Evolutionary conservation across 495 filamentous ascomycete genomes (phyloP).

Genomic region (Tuber magnatum): DNA sequence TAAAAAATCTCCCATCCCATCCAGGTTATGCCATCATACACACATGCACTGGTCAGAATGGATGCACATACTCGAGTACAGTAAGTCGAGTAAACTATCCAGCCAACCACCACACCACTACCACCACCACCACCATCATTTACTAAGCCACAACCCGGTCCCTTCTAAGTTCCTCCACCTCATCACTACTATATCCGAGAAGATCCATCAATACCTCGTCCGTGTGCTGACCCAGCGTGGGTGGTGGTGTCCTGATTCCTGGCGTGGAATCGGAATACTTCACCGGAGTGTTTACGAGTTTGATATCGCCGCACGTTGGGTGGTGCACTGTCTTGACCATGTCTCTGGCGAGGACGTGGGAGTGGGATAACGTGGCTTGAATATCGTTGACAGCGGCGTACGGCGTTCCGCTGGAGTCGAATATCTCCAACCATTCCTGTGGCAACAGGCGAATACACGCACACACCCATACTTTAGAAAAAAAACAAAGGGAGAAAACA

Average conservation of each 20-base stretch:
- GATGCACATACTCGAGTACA: neutral
- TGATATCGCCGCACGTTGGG: constrained; percentile 71
- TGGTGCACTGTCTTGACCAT: constrained; percentile 90
- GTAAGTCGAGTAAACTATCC: constrained; percentile 7
- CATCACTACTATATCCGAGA: constrained; percentile 55
- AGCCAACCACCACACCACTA: constrained; percentile 2
- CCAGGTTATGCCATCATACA: constrained; percentile 2
- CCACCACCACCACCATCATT: constrained; percentile 3
- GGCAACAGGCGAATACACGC: neutral
- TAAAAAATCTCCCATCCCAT: neutral
- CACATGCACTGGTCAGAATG: neutral
- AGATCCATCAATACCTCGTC: constrained; percentile 67
- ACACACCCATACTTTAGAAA: constrained; percentile 1
- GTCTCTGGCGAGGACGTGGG: constrained; percentile 72
- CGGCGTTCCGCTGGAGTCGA: constrained; percentile 86
- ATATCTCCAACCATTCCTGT: constrained; percentile 75
- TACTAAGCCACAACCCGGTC: constrained; percentile 23
- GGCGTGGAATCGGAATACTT: constrained; percentile 84
- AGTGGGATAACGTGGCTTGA: constrained; percentile 70
- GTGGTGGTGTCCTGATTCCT: constrained; percentile 69
- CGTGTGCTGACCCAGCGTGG: constrained; percentile 85
- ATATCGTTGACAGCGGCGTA: constrained; percentile 95
- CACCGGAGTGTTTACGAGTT: constrained; percentile 87
- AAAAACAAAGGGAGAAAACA: neutral
- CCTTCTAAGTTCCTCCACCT: constrained; percentile 47